Percentiles rank a stretch among this genome's conserved stretches.
Evolutionary conservation across 2,329 filamentous ascomycete species (phyloP).

Genomic region (Verticillium nubilum): DNA sequence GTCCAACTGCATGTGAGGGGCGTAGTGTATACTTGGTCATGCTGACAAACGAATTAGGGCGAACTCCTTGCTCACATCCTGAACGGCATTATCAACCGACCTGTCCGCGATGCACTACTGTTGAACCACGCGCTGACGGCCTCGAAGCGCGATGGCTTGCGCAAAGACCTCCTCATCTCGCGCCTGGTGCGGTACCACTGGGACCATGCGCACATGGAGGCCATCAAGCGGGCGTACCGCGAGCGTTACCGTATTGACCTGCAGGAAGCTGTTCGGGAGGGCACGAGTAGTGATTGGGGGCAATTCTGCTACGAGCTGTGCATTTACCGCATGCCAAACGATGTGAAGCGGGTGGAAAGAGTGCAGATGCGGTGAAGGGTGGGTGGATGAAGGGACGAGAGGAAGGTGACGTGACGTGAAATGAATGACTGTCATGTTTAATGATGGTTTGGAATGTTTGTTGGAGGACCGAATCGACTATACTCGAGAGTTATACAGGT

Average conservation of each 20-base stretch:
- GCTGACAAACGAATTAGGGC: slow-evolving; percentile 51
- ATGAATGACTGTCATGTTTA: not conserved
- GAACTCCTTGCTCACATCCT: slow-evolving; percentile 93
- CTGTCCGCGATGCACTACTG: slow-evolving; percentile 85
- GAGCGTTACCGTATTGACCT: slow-evolving; percentile 71
- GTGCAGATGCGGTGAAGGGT: slow-evolving; percentile 18
- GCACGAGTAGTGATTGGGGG: slow-evolving; percentile 71
- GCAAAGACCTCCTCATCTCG: slow-evolving; percentile 82
- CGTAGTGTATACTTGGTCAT: not conserved
- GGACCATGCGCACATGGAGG: slow-evolving; percentile 77
- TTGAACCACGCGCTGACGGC: slow-evolving; percentile 83
- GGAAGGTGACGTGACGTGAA: not conserved
- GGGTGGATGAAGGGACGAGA: not conserved
- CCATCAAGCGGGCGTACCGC: slow-evolving; percentile 74
- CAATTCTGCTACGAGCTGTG: slow-evolving; percentile 69
- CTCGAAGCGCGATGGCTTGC: slow-evolving; percentile 63
- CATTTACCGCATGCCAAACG: slow-evolving; percentile 54
- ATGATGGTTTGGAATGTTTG: not conserved
- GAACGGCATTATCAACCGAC: slow-evolving; percentile 93
- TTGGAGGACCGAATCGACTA: too few relatives aligned
- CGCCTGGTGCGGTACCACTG: slow-evolving; percentile 87
- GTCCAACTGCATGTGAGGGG: slow-evolving; percentile 30
- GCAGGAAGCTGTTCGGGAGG: slow-evolving; percentile 72
- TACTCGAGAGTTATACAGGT: not conserved
- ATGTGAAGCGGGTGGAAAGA: slow-evolving; percentile 48